Evolutionary conservation across 495 filamentous ascomycete species (phyloP).

Genomic region (Hypomontagnella monticulosa): DNA sequence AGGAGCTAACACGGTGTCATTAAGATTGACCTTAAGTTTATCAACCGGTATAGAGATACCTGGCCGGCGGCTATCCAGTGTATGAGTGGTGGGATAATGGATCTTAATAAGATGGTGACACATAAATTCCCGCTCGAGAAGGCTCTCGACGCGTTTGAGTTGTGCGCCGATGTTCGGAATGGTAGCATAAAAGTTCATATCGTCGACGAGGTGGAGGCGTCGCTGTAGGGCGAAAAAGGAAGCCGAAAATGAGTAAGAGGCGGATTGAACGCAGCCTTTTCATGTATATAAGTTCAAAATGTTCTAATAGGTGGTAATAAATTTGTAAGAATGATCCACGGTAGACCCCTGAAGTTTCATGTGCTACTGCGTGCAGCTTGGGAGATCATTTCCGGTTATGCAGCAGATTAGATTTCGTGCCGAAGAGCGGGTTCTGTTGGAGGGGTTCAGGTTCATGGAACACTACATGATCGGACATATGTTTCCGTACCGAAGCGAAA

Average conservation of each 20-base stretch:
- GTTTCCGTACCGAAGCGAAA: constrained; percentile 16
- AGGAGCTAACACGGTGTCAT: constrained; percentile 18
- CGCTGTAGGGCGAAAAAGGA: constrained; percentile 19
- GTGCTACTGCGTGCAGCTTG: not conserved
- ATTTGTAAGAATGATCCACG: constrained; percentile 11
- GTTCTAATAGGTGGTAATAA: constrained; percentile 11
- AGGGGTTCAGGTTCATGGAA: not conserved
- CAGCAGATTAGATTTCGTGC: constrained; percentile 6
- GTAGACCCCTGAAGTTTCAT: constrained; percentile 10
- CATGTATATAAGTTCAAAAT: constrained; percentile 29
- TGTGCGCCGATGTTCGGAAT: constrained; percentile 57
- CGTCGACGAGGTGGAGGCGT: constrained; percentile 59
- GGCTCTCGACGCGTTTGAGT: constrained; percentile 63
- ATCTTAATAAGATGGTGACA: constrained; percentile 60
- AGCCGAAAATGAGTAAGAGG: not conserved
- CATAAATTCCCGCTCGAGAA: constrained; percentile 65
- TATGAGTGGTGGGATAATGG: constrained; percentile 60
- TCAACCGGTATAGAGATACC: constrained; percentile 70
- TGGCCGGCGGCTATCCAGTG: constrained; percentile 67
- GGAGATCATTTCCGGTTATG: constrained; percentile 9
- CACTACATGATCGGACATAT: constrained; percentile 25
- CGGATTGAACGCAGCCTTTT: not conserved
- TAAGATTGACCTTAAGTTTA: constrained; percentile 71
- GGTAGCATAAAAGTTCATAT: constrained; percentile 69
- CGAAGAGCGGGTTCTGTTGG: constrained; percentile 13